phyloP scores from a whole-genome alignment of 2,329 filamentous ascomycete genomes.

The Monosporascus sp. region DNA sequence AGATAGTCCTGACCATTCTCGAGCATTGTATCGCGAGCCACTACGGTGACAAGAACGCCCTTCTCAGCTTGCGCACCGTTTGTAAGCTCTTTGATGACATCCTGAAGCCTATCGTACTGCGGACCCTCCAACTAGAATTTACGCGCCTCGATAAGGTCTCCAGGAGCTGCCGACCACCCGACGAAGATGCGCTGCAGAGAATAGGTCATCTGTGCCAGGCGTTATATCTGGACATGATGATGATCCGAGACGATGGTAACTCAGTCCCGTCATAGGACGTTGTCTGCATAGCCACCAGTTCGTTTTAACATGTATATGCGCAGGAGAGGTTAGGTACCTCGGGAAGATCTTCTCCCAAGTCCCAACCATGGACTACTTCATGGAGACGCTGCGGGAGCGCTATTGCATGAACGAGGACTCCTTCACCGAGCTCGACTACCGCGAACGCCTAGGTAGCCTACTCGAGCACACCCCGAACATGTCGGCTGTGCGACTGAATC shows the following conservation, averaged over 20 bases:
- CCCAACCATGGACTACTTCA: constrained; percentile 40
- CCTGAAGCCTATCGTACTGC: constrained; percentile 39
- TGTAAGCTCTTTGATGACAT: constrained; percentile 43
- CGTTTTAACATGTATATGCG: not conserved
- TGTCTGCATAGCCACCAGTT: not conserved
- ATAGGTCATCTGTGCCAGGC: constrained; percentile 43
- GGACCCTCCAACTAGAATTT: constrained; percentile 45
- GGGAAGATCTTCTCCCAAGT: constrained; percentile 38
- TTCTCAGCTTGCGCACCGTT: constrained; percentile 41
- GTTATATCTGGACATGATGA: constrained; percentile 47
- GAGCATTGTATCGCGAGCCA: constrained; percentile 32
- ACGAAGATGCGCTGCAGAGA: constrained; percentile 36
- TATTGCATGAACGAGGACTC: constrained; percentile 44
- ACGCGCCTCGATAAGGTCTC: constrained; percentile 36
- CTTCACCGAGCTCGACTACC: constrained; percentile 46
- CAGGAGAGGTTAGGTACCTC: constrained; percentile 46
- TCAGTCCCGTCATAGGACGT: not conserved
- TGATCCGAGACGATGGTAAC: constrained; percentile 46
- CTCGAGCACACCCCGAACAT: constrained; percentile 40
- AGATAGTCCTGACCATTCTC: constrained; percentile 43
- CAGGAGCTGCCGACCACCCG: constrained; percentile 26
- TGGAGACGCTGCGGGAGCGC: constrained; percentile 35
- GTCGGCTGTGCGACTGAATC: constrained; percentile 41
- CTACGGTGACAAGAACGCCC: constrained; percentile 36
- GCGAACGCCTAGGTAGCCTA: constrained; percentile 33